Conservation (phyloP, 257 asterid genomes). For the Buddleja alternifolia region DNA sequence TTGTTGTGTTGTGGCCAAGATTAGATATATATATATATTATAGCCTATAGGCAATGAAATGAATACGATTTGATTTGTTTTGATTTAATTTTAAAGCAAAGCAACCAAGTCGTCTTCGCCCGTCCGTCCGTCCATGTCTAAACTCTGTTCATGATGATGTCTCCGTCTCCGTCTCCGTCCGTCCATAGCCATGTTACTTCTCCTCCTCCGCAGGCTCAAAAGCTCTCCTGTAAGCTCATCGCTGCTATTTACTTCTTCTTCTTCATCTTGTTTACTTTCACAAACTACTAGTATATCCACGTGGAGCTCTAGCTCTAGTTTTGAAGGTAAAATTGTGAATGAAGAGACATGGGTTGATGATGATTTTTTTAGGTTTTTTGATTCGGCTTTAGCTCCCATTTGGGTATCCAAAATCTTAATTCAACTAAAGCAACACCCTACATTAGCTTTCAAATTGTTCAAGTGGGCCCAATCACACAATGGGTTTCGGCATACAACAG, state of each 20-base stretch:
- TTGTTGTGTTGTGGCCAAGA: too few species aligned
- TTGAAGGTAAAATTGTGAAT: constrained; percentile 46
- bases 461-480: constrained; percentile 57
- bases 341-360: constrained; percentile 72
- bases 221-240: constrained; percentile 48
- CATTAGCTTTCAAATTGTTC: constrained; percentile 72
- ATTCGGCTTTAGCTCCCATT: constrained; percentile 59
- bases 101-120: too few species aligned
- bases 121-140: constrained; percentile 52
- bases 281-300: constrained; percentile 44
- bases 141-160: constrained; percentile 43
- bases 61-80: too few species aligned
- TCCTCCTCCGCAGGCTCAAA: constrained; percentile 64
- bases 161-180: too few species aligned
- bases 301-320: too few species aligned
- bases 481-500: constrained; percentile 61
- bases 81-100: too few species aligned
- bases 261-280: constrained; percentile 37
- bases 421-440: constrained; percentile 72
- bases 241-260: constrained; percentile 24
- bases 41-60: too few species aligned
- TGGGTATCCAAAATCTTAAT: constrained; percentile 56
- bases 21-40: too few species aligned
- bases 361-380: constrained; percentile 44
- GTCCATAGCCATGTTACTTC: constrained; percentile 61